phyloP scores from a whole-genome alignment of 257 asterid genomes.

The Solanum bukasovii region DNA sequence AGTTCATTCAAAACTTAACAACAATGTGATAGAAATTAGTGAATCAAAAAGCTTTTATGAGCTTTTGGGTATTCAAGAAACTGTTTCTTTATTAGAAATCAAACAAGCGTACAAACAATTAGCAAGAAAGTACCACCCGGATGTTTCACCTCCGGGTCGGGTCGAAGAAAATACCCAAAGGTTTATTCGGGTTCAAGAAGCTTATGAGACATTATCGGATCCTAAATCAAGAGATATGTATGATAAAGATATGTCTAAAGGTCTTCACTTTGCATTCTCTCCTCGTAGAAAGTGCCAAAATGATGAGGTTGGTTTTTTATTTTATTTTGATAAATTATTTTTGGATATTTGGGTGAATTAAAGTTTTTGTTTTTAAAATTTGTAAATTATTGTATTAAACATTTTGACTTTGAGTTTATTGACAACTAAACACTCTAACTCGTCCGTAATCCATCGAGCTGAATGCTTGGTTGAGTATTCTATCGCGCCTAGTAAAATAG shows the following conservation, averaged over 20 bases:
- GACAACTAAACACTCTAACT: accelerated
- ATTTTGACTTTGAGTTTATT: accelerated
- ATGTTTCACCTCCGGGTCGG: conserved; percentile 85
- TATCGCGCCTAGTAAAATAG: no score
- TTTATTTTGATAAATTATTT: background rate
- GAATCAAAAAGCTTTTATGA: conserved; percentile 42
- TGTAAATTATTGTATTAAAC: background rate
- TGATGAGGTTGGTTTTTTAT: conserved; percentile 30
- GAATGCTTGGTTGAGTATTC: no score
- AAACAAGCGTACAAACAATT: conserved; percentile 81
- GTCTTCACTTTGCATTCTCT: conserved; percentile 41
- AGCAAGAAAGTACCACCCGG: conserved; percentile 89
- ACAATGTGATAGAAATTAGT: background rate
- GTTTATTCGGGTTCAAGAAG: conserved; percentile 74
- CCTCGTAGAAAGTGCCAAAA: conserved; percentile 28
- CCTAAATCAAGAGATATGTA: conserved; percentile 49
- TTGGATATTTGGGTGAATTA: background rate
- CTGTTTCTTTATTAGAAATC: conserved; percentile 49
- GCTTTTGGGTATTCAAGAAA: conserved; percentile 59
- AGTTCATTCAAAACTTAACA: conserved; percentile 2
- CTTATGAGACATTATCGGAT: conserved; percentile 84
- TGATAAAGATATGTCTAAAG: conserved; percentile 42
- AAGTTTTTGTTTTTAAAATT: background rate
- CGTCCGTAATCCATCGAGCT: no score
- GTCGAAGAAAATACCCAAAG: conserved; percentile 53